Conservation (phyloP, 768 basidiomycete species). For the Kwoniella heveanensis region DNA sequence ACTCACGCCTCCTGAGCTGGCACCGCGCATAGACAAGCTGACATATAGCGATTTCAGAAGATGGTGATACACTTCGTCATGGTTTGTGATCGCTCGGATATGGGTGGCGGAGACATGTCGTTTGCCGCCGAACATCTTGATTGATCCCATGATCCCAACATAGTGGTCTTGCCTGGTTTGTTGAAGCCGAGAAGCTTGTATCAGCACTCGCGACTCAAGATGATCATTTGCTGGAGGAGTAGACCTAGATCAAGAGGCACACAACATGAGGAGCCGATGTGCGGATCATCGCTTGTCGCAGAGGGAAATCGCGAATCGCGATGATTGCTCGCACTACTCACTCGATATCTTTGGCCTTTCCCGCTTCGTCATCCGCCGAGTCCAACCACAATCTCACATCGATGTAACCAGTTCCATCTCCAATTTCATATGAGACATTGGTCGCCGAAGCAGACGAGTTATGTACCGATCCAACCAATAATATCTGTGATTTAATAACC, state of each 20-base stretch:
- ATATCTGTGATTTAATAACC: constrained; percentile 65
- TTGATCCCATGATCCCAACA: constrained; percentile 75
- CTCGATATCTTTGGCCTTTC: constrained; percentile 54
- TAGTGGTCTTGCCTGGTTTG: constrained; percentile 77
- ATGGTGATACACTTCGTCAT: constrained; percentile 81
- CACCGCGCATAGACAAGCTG: constrained; percentile 64
- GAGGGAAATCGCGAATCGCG: too few species aligned
- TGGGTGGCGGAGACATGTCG: constrained; percentile 77
- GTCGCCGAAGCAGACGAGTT: constrained; percentile 72
- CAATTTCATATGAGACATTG: constrained; percentile 74
- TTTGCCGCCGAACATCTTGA: constrained; percentile 81
- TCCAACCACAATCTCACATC: constrained; percentile 69
- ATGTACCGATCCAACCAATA: constrained; percentile 72
- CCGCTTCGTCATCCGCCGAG: constrained; percentile 63
- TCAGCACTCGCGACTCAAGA: constrained; percentile 12
- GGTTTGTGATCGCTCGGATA: constrained; percentile 69
- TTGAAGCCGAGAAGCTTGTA: background rate
- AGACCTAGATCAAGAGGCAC: too few species aligned
- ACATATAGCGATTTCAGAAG: constrained; percentile 72
- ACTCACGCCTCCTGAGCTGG: constrained; percentile 61
- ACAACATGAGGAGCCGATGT: background rate
- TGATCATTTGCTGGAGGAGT: too few species aligned
- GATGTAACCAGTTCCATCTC: constrained; percentile 72
- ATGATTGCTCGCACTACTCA: too few species aligned
- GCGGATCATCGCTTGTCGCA: background rate